Base-by-base conservation (phyloP, 1,139 yeast genomes). In the Kurtzmaniella quercitrusa region DNA sequence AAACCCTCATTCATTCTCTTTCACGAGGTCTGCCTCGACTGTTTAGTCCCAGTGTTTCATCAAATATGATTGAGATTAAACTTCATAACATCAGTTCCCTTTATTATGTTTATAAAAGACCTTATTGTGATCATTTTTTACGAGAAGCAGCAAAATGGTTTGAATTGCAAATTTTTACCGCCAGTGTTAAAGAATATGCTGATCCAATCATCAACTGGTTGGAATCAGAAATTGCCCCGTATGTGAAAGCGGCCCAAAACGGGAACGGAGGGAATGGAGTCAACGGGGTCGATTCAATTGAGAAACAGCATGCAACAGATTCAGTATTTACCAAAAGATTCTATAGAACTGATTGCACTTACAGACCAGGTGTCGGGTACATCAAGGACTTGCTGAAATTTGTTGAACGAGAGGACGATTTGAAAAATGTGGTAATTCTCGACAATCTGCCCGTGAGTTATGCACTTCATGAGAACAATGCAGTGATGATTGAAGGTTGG, bases 401-500 rank as follows among this genome's bases (percentile, higher is more conserved):
- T 47, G 67, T 65, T 47, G 62, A 67, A 3, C 57, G 59, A 27
- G 67, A 63, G n/a, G 77, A 71, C 37, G 91, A 86, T 50, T 72
- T 89, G 46, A 79, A 84, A 47, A 85, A 83, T 55, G 81, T 89
- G 29, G 70, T 91, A 47, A 85, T 93, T 39, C 75, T 93, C 44
- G 98, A 93, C 65, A 93, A 93, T 65, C 89, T 96, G 7, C 98
- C 98, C 1, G 75, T 89, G 10, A 85, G 95, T 57, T 93, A 88
- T 61, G 84, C 90, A 11, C 66, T 81, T 59, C 93, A 93, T 59
- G 88, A 82, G 50, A 82, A 83, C 53, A 93, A 93, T 59, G 98
- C 96, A 1, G 82, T 93, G 33, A 82, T 85, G 67, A 89, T 93
- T 17, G 97, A 91, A 63, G 98, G 98, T 38, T 93, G 98, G 98